Conservation (phyloP, 1,284 basidiomycete species). For the Acaromyces ingoldii region DNA sequence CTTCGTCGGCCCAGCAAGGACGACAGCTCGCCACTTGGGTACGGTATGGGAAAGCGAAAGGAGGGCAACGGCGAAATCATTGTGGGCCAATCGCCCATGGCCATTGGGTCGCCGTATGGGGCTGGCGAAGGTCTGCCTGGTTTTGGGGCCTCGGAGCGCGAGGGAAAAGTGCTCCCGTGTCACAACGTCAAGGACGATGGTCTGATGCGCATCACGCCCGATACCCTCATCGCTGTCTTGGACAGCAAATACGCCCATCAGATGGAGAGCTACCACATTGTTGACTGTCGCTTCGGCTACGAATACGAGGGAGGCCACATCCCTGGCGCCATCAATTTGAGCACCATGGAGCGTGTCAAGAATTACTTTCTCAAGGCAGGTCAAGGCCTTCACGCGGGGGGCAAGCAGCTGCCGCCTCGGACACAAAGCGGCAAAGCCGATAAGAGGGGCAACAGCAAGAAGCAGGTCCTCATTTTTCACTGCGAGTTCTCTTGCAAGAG, state of each 20-base stretch:
- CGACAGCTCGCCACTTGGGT: constrained; percentile 38
- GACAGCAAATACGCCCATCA: constrained; percentile 37
- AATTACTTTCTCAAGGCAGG: constrained; percentile 64
- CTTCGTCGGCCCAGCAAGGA: constrained; percentile 35
- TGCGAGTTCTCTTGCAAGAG: constrained; percentile 96
- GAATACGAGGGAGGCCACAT: constrained; percentile 93
- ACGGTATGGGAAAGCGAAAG: constrained; percentile 24
- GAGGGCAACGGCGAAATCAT: constrained; percentile 11
- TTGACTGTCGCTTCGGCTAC: constrained; percentile 97
- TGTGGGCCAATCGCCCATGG: neutral
- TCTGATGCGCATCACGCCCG: constrained; percentile 76
- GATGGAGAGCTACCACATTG: constrained; percentile 55
- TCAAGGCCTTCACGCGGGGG: constrained; percentile 53
- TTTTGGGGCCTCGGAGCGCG: constrained; percentile 49
- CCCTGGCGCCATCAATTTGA: constrained; percentile 83
- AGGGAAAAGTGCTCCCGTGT: constrained; percentile 89
- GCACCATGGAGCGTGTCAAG: constrained; percentile 74
- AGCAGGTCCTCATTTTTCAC: constrained; percentile 88
- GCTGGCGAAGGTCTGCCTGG: constrained; percentile 25
- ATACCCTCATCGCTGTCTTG: constrained; percentile 57
- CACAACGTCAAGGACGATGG: constrained; percentile 90
- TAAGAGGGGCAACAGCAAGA: constrained; percentile 56
- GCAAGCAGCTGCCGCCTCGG: constrained; percentile 32
- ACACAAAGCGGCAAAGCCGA: constrained; percentile 66
- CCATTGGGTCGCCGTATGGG: neutral